Conservation (phyloP, 1,139 yeast species). For the Zygoascus meyerae region DNA sequence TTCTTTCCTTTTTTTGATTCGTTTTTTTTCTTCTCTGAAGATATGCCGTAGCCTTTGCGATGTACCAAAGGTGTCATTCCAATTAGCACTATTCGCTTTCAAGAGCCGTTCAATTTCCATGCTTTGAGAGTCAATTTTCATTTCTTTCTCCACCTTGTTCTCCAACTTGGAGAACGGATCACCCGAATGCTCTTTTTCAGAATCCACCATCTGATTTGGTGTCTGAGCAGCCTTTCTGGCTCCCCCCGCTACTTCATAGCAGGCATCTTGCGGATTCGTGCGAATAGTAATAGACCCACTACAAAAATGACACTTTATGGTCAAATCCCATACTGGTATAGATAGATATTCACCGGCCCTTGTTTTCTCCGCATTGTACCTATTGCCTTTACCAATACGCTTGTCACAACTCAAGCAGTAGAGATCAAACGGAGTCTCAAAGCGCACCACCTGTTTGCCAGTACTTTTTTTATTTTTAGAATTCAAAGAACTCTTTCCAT, state of each 20-base stretch:
- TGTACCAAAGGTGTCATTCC: slow-evolving; percentile 21
- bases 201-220: slow-evolving; percentile 24
- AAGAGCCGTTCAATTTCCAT: slow-evolving; percentile 14
- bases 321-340: slow-evolving; percentile 31
- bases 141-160: slow-evolving; percentile 18
- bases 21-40: slow-evolving; percentile 18
- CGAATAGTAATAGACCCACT: slow-evolving; percentile 25
- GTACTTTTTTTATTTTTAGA: slow-evolving; percentile 29
- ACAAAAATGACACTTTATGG: slow-evolving; percentile 30
- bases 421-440: slow-evolving; percentile 32
- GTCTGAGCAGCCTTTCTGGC: slow-evolving; percentile 23
- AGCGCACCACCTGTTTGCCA: slow-evolving; percentile 29
- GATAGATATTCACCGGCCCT: slow-evolving; percentile 29
- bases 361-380: slow-evolving; percentile 34
- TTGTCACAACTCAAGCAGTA: slow-evolving; percentile 28
- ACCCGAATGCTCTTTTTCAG: slow-evolving; percentile 7
- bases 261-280: slow-evolving; percentile 33
- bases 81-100: slow-evolving; percentile 16
- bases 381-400: slow-evolving; percentile 29
- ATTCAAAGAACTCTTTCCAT: slow-evolving; percentile 30
- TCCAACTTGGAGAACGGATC: slow-evolving; percentile 23
- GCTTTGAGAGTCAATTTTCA: slow-evolving; percentile 8
- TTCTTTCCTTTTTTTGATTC: slow-evolving; percentile 11
- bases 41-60: slow-evolving; percentile 22
- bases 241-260: slow-evolving; percentile 27